These are phyloP conservation scores for Alternaria sp. DNA, from an alignment of 2,329 filamentous ascomycete species.

Conservation along the genomic window DNA sequence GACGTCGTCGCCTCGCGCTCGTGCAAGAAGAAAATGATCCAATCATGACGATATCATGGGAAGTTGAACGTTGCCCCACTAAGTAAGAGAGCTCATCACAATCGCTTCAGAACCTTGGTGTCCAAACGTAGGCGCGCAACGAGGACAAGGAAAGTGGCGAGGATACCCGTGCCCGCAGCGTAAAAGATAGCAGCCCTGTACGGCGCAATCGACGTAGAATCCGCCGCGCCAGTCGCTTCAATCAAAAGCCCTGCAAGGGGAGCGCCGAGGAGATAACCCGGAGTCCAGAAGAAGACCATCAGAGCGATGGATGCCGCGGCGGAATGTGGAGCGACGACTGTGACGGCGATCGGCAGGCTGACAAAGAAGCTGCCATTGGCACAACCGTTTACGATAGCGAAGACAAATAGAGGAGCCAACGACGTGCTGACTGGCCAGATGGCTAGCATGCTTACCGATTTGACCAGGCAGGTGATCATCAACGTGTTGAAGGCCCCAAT, in stretches of 20 bases:
- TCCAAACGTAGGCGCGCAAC: neutral
- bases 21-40: neutral
- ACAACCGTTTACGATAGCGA: constrained; percentile 35
- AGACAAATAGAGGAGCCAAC: constrained; percentile 28
- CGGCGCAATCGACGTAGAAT: constrained; percentile 14
- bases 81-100: neutral
- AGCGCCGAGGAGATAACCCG: constrained; percentile 34
- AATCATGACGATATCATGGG: neutral
- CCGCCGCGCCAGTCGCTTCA: constrained; percentile 29
- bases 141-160: constrained; percentile 1
- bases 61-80: no score
- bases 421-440: constrained; percentile 38
- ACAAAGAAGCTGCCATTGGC: constrained; percentile 39
- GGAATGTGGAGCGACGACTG: neutral
- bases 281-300: constrained; percentile 29
- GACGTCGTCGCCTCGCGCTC: neutral
- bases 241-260: constrained; percentile 38
- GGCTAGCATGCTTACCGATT: constrained; percentile 36
- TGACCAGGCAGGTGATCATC: constrained; percentile 32
- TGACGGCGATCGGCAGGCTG: constrained; percentile 33
- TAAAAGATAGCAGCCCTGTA: constrained; percentile 40
- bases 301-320: neutral
- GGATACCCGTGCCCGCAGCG: constrained; percentile 26
- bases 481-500: constrained; percentile 41
- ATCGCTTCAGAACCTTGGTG: neutral